Percentiles rank a stretch among this genome's conserved stretches.
Evolutionary conservation across 1,284 basidiomycete genomes (phyloP).

Genomic region (Irpex sp.): DNA sequence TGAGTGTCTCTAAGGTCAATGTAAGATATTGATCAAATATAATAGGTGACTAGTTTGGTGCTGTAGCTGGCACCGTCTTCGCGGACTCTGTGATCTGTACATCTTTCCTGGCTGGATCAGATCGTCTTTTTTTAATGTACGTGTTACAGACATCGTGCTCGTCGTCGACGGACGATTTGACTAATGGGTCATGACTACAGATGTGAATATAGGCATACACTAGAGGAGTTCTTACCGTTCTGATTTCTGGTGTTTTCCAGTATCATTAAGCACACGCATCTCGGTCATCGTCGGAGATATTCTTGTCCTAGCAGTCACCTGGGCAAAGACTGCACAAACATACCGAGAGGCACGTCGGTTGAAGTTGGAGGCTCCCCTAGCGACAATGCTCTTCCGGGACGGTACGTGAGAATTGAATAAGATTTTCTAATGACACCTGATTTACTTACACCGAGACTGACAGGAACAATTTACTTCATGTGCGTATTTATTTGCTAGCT

Average conservation of each 20-base stretch:
- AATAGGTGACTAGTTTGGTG: neutral
- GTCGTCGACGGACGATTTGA: no score
- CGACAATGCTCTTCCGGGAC: neutral
- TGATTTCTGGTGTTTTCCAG: neutral
- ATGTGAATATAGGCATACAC: neutral
- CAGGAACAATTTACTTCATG: neutral
- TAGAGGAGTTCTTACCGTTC: neutral
- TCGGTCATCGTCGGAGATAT: neutral
- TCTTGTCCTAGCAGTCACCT: neutral
- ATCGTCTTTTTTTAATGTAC: neutral
- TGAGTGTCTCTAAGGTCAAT: neutral
- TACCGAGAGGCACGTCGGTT: neutral
- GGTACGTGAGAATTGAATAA: neutral
- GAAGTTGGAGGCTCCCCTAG: neutral
- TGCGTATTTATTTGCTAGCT: neutral
- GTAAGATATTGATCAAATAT: neutral
- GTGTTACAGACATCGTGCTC: neutral
- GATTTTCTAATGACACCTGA: neutral
- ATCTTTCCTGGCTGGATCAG: neutral
- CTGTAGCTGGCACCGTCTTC: neutral
- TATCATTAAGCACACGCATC: neutral
- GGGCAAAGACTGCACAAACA: neutral
- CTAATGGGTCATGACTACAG: no score
- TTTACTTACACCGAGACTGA: no score
- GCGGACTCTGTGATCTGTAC: neutral